Evolutionary conservation across 495 filamentous ascomycete species (phyloP).

Genomic region (Aspergillus ostianus): DNA sequence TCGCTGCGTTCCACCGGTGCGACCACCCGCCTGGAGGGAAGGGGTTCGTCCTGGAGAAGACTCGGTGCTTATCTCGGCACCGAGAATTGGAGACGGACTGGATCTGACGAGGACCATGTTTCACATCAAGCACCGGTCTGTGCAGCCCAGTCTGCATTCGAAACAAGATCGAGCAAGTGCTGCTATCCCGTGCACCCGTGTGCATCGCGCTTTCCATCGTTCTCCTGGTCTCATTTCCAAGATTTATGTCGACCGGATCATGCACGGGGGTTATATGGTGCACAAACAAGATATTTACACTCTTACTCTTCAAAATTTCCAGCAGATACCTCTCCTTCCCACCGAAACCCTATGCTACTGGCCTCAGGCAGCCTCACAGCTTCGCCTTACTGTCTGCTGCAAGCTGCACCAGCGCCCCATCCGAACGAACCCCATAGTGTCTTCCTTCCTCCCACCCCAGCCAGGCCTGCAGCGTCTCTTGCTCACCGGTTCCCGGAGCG

Average conservation of each 20-base stretch:
- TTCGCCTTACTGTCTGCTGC: constrained; percentile 15
- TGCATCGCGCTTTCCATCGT: neutral
- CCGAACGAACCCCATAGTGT: constrained; percentile 61
- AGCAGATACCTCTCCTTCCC: neutral
- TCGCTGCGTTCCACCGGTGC: neutral
- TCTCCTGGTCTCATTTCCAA: neutral
- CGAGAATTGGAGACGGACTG: neutral
- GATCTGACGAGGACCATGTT: neutral
- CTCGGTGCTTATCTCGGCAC: neutral
- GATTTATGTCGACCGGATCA: neutral
- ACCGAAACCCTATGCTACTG: neutral
- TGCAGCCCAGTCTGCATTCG: neutral
- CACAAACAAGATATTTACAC: neutral
- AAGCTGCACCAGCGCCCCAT: constrained; percentile 48
- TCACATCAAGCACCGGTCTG: neutral
- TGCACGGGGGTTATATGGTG: neutral
- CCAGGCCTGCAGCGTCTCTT: constrained; percentile 70
- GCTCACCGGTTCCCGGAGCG: constrained; percentile 65
- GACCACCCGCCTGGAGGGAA: neutral
- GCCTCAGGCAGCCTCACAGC: constrained; percentile 7
- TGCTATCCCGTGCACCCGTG: neutral
- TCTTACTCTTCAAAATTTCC: no score
- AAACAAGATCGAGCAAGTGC: neutral
- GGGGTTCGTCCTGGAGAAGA: neutral
- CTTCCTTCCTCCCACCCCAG: constrained; percentile 70